Base-by-base conservation (phyloP, 768 basidiomycete genomes). In the Leccinum longicurvipes region DNA sequence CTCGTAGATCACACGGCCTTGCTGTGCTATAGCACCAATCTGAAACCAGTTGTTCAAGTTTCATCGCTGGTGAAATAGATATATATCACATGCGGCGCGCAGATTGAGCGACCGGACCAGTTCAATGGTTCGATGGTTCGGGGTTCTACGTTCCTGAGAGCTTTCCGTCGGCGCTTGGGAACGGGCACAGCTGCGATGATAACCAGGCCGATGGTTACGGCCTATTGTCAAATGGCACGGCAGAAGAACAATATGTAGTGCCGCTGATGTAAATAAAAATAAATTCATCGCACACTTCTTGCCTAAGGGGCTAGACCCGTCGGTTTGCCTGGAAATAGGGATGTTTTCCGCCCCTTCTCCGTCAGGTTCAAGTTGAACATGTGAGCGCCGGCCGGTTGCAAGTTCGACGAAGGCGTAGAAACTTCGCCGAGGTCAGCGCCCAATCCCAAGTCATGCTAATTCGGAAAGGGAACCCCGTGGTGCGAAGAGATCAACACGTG, bases 171-270 rank as follows among this genome's bases (percentile, higher is more conserved):
- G 14, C 9, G 31, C 45, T 32, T 61, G 36, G 39, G 36, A 50
- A 50, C n/a, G 8, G 14, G n/a, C 34, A 54, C 55, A 21, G 34
- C n/a, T 50, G 31, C 15, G 47, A 34, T 32, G 24, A 34, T 62
- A 34, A 32, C 25, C 46, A 44, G 46, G 41, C 53, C 54, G 53
- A 21, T n/a, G 11, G 24, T 17, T 32, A 53, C 47, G 45, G 17
- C 4, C 14, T 6, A 14, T 28, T 29, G 28, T 47, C 25, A 46
- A 46, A 25, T 41, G 21, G 25, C 8, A 4, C 14, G 45, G 25
- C 25, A 17, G 39, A 46, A 46, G 0, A 46, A 25, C 9, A 25
- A 46, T 27, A 25, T 25, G 45, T 46, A 23, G 19, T 12, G 21
- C 23, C 21, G 42, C 6, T 44, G 21, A 25, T 24, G 19, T 2